phyloP scores from a whole-genome alignment of 2,329 filamentous ascomycete genomes.

The Aspergillus aculeatus region DNA sequence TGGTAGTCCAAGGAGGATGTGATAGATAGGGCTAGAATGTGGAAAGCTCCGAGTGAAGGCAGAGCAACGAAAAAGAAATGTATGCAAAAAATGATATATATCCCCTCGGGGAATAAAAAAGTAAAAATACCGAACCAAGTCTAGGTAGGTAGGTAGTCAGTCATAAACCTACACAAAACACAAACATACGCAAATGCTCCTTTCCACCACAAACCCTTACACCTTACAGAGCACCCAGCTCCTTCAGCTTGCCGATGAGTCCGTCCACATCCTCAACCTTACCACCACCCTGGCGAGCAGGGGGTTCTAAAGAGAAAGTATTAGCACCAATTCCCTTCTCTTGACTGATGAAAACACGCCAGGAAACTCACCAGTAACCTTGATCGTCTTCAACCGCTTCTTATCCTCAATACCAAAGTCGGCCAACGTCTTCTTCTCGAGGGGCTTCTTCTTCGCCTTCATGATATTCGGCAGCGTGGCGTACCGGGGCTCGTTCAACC shows the following conservation, averaged over 20 bases:
- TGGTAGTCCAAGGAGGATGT: background rate
- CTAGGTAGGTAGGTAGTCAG: background rate
- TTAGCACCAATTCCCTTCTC: background rate
- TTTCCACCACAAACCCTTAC: conserved; percentile 44
- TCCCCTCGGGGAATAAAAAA: background rate
- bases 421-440: conserved; percentile 84
- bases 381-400: conserved; percentile 80
- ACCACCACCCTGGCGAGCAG: conserved; percentile 82
- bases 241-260: conserved; percentile 91
- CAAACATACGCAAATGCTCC: background rate
- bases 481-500: conserved; percentile 92
- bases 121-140: background rate
- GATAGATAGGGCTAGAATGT: background rate
- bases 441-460: conserved; percentile 99
- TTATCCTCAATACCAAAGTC: conserved; percentile 77
- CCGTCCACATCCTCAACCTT: conserved; percentile 98
- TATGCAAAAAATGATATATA: background rate
- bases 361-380: conserved; percentile 69
- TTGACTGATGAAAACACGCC: conserved; percentile 1
- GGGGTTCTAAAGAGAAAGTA: conserved; percentile 63
- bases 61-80: background rate
- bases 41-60: no score
- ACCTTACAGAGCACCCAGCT: conserved; percentile 84
- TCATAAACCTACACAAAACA: conserved; percentile 13
- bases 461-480: conserved; percentile 97